Percentiles rank a stretch among this genome's conserved stretches.
phyloP scores from a whole-genome alignment of 805 yeast species.

The Metschnikowia vanudenii region DNA sequence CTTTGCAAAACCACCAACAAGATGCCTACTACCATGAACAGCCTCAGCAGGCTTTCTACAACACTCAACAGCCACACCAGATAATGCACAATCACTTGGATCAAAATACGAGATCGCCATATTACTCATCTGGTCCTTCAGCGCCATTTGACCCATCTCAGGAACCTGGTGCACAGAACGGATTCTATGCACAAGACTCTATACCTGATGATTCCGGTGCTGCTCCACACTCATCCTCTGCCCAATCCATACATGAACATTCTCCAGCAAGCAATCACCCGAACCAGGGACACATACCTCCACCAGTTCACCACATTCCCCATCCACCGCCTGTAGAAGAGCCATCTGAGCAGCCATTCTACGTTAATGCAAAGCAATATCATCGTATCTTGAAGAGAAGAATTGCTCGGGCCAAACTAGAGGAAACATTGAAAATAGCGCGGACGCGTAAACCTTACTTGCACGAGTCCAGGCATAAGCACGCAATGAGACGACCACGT shows the following conservation, averaged over 20 bases:
- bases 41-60: slow-evolving; percentile 19
- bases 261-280: slow-evolving; percentile 10
- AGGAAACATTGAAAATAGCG: slow-evolving; percentile 82
- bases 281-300: slow-evolving; percentile 6
- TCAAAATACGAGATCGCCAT: slow-evolving; percentile 22
- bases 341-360: slow-evolving; percentile 80
- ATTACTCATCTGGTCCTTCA: slow-evolving; percentile 19
- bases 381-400: slow-evolving; percentile 92
- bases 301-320: slow-evolving; percentile 12
- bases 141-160: slow-evolving; percentile 14
- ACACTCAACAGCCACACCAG: slow-evolving; percentile 18
- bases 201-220: slow-evolving; percentile 12
- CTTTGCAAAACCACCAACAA: slow-evolving; percentile 20
- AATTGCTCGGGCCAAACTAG: slow-evolving; percentile 88
- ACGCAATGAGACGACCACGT: slow-evolving; percentile 98
- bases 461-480: slow-evolving; percentile 96
- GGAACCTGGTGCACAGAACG: slow-evolving; percentile 16
- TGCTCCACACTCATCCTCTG: slow-evolving; percentile 9
- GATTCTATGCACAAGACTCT: slow-evolving; percentile 13
- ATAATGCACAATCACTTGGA: slow-evolving; percentile 17
- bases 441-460: slow-evolving; percentile 90
- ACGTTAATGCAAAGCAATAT: slow-evolving; percentile 96
- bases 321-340: slow-evolving; percentile 13
- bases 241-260: slow-evolving; percentile 12
- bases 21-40: slow-evolving; percentile 28